Percentiles rank a stretch among this genome's conserved stretches.
Evolutionary conservation across 2,329 filamentous ascomycete species (phyloP).

Genomic region (Sclerotinia minor): DNA sequence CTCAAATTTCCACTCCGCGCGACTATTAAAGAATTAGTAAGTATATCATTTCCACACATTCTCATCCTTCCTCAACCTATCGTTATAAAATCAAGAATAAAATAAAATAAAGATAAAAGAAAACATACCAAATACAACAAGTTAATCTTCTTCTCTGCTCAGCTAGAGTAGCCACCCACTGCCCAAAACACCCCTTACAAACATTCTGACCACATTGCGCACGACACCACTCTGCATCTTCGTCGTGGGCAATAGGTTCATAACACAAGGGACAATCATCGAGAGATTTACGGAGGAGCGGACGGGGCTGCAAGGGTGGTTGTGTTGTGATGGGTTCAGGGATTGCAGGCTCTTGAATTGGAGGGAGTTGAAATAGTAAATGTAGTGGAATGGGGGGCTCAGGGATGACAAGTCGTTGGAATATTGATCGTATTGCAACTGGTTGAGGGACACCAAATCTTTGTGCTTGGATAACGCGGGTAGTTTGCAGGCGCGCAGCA

Average conservation of each 20-base stretch:
- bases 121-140: slow-evolving; percentile 10
- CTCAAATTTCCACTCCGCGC: background rate
- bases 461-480: no score
- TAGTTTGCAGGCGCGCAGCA: no score
- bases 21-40: background rate
- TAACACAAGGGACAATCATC: background rate
- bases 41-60: background rate
- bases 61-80: background rate
- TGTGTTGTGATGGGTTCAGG: background rate
- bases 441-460: no score
- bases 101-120: no score
- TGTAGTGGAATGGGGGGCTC: no score
- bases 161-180: background rate
- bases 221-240: slow-evolving; percentile 10
- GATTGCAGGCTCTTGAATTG: no score
- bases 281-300: background rate
- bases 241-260: background rate
- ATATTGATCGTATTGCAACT: no score
- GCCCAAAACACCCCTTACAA: background rate
- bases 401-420: no score
- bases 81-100: no score
- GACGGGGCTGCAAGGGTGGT: no score
- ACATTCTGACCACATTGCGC: slow-evolving; percentile 12
- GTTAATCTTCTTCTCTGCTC: no score
- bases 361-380: no score